A percentile compares a stretch with the other conserved stretches of the same genome.
Conservation (phyloP, 2,329 filamentous ascomycete genomes). For the Clarireedia monteithiana region DNA sequence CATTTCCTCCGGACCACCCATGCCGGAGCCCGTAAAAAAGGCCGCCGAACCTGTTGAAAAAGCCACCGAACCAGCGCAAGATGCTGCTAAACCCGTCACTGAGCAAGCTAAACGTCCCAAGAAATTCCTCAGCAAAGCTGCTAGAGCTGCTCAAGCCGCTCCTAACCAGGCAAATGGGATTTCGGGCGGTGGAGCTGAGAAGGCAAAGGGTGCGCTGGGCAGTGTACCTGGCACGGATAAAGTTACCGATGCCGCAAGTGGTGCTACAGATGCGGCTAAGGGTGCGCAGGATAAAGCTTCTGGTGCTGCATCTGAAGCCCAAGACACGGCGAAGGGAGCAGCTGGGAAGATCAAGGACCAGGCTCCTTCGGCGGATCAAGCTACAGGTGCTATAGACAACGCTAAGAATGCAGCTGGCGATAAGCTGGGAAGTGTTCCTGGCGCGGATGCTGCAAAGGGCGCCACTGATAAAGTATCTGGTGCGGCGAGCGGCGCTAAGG, state of each 20-base stretch:
- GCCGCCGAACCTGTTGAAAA: not conserved
- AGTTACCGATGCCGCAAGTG: not conserved
- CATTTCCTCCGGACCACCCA: constrained; percentile 6
- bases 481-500: not conserved
- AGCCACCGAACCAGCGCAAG: not conserved
- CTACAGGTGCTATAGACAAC: not conserved
- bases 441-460: not conserved
- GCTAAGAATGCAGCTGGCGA: too few species aligned
- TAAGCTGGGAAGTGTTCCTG: not conserved
- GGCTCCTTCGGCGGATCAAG: not conserved
- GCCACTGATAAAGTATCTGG: not conserved
- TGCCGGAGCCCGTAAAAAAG: not conserved
- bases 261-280: not conserved
- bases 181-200: not conserved
- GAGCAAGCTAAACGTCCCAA: constrained; percentile 2
- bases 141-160: not conserved
- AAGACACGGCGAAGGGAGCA: not conserved
- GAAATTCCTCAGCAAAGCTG: constrained; percentile 8
- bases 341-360: not conserved
- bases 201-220: not conserved
- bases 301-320: not conserved
- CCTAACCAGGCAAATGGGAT: not conserved
- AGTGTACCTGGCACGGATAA: not conserved
- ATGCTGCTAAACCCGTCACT: not conserved
- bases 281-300: not conserved